These are phyloP conservation scores for Aurantiochytrium sp. DNA, from an alignment of 108 stramenopile species.

Conservation along the genomic window DNA sequence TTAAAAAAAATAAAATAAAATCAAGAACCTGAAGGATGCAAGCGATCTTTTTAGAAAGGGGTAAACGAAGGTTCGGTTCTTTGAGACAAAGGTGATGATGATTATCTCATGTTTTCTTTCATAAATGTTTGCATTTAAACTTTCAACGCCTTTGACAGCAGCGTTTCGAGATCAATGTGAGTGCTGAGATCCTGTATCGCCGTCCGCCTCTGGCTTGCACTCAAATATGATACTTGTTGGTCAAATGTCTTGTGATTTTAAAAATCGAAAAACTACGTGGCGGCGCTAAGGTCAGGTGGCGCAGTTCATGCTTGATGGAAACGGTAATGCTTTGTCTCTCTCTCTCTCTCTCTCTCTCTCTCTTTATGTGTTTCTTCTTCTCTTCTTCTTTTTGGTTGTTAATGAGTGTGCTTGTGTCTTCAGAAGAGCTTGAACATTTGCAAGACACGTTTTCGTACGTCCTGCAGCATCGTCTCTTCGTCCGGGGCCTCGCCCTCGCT, in stretches of 20 bases:
- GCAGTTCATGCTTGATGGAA: too few relatives aligned
- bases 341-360: too few relatives aligned
- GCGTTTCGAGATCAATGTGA: background rate
- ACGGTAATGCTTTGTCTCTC: too few relatives aligned
- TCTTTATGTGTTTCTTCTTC: background rate
- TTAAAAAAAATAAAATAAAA: too few relatives aligned
- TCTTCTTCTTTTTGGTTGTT: background rate
- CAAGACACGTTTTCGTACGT: background rate
- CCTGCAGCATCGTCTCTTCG: background rate
- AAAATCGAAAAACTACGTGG: too few relatives aligned
- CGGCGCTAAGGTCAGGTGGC: too few relatives aligned
- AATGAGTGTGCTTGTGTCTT: too few relatives aligned
- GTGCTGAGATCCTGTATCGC: background rate
- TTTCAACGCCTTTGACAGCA: background rate
- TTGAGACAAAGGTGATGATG: background rate
- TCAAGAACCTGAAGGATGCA: background rate
- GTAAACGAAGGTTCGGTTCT: background rate
- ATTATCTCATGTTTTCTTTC: too few relatives aligned
- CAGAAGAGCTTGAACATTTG: constrained; percentile 10
- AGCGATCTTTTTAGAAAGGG: background rate
- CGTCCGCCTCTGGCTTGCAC: too few relatives aligned
- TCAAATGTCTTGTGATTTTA: too few relatives aligned
- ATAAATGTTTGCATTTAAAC: background rate
- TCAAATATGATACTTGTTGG: too few relatives aligned
- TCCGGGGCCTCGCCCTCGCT: background rate